Percentiles rank a stretch among this genome's conserved stretches.
These are phyloP conservation scores for Suillus spraguei DNA, from an alignment of 768 basidiomycete genomes.

Conservation along the genomic window DNA sequence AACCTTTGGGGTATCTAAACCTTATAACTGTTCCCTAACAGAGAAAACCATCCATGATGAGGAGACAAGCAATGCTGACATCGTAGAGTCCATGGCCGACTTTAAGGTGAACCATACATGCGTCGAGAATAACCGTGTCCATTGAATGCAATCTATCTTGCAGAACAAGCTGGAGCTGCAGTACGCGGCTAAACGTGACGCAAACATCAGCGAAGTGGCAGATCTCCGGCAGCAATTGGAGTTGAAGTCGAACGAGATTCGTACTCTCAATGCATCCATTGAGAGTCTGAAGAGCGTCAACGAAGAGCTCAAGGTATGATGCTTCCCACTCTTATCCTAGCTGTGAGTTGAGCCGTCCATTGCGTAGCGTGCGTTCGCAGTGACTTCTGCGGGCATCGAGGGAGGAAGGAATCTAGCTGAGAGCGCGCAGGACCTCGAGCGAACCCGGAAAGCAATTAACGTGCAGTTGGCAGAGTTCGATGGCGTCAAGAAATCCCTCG, in stretches of 20 bases:
- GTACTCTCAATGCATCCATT: constrained; percentile 80
- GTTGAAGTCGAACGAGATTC: constrained; percentile 78
- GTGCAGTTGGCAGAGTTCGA: constrained; percentile 99
- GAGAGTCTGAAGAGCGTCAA: constrained; percentile 96
- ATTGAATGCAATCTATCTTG: constrained; percentile 11
- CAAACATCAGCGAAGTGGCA: constrained; percentile 78
- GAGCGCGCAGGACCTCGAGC: constrained; percentile 95
- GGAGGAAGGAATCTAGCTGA: constrained; percentile 97
- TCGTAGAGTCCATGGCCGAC: constrained; percentile 84
- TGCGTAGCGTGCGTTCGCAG: constrained; percentile 89
- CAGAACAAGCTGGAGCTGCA: constrained; percentile 94
- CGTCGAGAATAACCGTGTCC: constrained; percentile 2
- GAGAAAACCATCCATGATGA: constrained; percentile 93
- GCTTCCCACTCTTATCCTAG: constrained; percentile 9
- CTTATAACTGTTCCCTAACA: constrained; percentile 34
- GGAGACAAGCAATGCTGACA: constrained; percentile 80
- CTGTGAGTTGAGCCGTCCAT: constrained; percentile 10
- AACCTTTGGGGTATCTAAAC: constrained; percentile 6
- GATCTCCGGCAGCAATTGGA: constrained; percentile 93
- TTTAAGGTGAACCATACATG: constrained; percentile 65
- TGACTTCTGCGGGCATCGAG: constrained; percentile 95
- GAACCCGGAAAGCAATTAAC: constrained; percentile 94
- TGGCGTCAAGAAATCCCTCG: constrained; percentile 96
- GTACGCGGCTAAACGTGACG: constrained; percentile 90
- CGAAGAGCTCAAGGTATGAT: constrained; percentile 91